Conservation (phyloP, 2,329 filamentous ascomycete species). For the Thielaviopsis musarum region DNA sequence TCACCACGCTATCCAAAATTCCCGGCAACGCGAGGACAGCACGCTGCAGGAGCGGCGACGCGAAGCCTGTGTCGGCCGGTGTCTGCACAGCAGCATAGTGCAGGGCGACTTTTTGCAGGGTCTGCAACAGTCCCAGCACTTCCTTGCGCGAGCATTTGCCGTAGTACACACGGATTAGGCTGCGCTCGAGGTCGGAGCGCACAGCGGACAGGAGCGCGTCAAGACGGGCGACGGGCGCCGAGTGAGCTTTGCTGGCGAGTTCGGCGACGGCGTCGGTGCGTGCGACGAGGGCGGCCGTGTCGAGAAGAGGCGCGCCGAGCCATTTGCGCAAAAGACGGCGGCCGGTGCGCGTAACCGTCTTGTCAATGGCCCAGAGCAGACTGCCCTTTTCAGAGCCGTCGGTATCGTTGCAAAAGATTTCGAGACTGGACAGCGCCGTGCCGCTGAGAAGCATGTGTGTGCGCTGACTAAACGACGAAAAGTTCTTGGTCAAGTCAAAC, state of each 20-base stretch:
- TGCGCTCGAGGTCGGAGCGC: conserved; percentile 76
- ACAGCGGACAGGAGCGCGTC: conserved; percentile 53
- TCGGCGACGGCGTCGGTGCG: conserved; percentile 77
- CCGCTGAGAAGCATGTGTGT: conserved; percentile 95
- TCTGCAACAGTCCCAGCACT: conserved; percentile 69
- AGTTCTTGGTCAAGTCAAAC: conserved; percentile 92
- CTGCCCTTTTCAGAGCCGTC: conserved; percentile 74
- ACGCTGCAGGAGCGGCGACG: conserved; percentile 49
- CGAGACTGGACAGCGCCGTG: conserved; percentile 82
- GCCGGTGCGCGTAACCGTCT: conserved; percentile 79
- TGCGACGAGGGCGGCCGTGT: conserved; percentile 56
- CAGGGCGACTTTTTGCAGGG: conserved; percentile 62
- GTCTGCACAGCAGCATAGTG: conserved; percentile 55
- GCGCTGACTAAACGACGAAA: conserved; percentile 82
- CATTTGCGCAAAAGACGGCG: conserved; percentile 80
- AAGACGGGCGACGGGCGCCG: conserved; percentile 53
- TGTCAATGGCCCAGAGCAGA: conserved; percentile 88
- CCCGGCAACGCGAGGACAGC: conserved; percentile 60
- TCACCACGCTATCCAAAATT: conserved; percentile 56
- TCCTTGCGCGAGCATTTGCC: conserved; percentile 87
- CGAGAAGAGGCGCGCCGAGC: conserved; percentile 79
- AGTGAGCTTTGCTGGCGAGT: conserved; percentile 51
- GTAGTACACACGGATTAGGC: conserved; percentile 90
- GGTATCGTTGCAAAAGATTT: conserved; percentile 90
- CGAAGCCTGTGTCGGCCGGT: conserved; percentile 53